These are phyloP conservation scores for Tricholoma matsutake DNA, from an alignment of 768 basidiomycete species.

Conservation along the genomic window DNA sequence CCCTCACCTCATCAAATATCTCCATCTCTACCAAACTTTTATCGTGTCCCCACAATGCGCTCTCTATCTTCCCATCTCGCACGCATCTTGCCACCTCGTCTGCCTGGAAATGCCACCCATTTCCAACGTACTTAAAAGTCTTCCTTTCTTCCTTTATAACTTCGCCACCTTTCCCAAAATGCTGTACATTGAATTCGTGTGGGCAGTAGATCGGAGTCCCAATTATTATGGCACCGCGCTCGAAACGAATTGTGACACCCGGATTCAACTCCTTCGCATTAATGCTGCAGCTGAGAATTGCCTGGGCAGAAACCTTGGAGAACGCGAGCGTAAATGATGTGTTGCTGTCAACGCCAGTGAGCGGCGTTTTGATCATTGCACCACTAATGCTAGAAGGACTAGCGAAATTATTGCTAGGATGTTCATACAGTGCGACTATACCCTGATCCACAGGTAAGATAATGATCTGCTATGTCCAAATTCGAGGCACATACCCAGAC, in stretches of 20 bases:
- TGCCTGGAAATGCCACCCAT: slow-evolving; percentile 83
- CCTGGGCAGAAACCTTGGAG: slow-evolving; percentile 64
- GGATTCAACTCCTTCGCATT: slow-evolving; percentile 44
- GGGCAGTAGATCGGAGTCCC: slow-evolving; percentile 66
- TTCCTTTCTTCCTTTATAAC: slow-evolving; percentile 55
- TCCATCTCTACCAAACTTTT: slow-evolving; percentile 82
- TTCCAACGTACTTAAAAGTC: slow-evolving; percentile 57
- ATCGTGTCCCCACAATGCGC: slow-evolving; percentile 69
- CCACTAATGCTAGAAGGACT: slow-evolving; percentile 58
- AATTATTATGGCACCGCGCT: slow-evolving; percentile 66
- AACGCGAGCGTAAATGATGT: slow-evolving; percentile 77
- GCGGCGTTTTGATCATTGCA: slow-evolving; percentile 74
- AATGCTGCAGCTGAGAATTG: slow-evolving; percentile 68
- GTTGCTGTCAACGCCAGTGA: slow-evolving; percentile 76
- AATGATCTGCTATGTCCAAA: background rate
- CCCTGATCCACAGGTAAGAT: slow-evolving; percentile 41
- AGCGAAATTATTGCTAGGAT: slow-evolving; percentile 63
- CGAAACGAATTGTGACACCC: slow-evolving; percentile 70
- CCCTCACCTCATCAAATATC: slow-evolving; percentile 75
- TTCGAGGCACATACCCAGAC: slow-evolving; percentile 55
- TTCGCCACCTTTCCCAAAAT: slow-evolving; percentile 47
- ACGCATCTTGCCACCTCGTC: slow-evolving; percentile 85
- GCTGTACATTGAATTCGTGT: slow-evolving; percentile 61
- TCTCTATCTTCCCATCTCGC: slow-evolving; percentile 69
- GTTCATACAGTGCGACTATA: slow-evolving; percentile 74